Conservation (phyloP, 768 basidiomycete species). For the Fomitopsis serialis region DNA sequence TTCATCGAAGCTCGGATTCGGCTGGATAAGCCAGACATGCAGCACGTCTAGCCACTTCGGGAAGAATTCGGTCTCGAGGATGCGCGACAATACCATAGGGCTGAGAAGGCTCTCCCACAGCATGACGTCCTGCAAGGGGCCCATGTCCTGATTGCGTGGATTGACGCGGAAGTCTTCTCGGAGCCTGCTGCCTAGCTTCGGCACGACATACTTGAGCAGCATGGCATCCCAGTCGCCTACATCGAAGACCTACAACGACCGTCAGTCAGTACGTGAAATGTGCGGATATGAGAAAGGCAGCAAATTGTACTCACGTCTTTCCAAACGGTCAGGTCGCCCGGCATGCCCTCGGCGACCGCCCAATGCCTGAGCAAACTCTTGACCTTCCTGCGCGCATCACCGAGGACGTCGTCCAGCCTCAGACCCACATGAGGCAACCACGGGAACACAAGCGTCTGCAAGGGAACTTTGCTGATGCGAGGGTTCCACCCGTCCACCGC, state of each 20-base stretch:
- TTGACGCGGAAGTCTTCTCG: constrained; percentile 88
- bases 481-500: constrained; percentile 82
- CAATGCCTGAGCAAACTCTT: constrained; percentile 74
- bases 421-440: constrained; percentile 90
- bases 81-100: constrained; percentile 69
- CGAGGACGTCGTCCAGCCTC: constrained; percentile 78
- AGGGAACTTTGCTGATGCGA: constrained; percentile 47
- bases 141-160: constrained; percentile 86
- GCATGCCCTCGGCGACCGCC: constrained; percentile 66
- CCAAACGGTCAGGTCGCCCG: constrained; percentile 77
- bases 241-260: constrained; percentile 57
- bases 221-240: constrained; percentile 85
- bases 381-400: constrained; percentile 82
- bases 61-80: constrained; percentile 91
- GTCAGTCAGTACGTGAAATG: not conserved
- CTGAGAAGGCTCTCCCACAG: constrained; percentile 75
- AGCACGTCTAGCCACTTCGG: constrained; percentile 94
- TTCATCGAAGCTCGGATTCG: constrained; percentile 82
- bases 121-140: constrained; percentile 70
- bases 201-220: constrained; percentile 86
- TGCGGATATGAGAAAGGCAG: not conserved
- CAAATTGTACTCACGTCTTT: constrained; percentile 51
- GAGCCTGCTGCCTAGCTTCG: constrained; percentile 79
- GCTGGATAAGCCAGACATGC: constrained; percentile 90
- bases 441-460: constrained; percentile 86